Conservation (phyloP, 176 grass and related monocot genomes). For the Zizania latifolia region DNA sequence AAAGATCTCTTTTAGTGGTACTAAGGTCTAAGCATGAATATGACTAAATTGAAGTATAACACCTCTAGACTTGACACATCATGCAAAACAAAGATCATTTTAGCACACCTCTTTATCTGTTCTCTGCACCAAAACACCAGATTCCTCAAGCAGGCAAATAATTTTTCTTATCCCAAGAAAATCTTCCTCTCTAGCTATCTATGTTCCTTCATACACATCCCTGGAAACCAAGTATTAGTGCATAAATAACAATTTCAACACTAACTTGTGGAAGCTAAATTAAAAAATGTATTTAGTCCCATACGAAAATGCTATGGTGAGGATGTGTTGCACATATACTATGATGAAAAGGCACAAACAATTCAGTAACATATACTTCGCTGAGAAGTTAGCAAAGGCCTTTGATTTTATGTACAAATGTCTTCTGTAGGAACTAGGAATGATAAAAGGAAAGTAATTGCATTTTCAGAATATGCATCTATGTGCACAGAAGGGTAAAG, state of each 20-base stretch:
- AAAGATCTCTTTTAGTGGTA: no score
- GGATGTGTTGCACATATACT: not conserved
- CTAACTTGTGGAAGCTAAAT: conserved; percentile 15
- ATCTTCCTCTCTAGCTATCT: conserved; percentile 66
- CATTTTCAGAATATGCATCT: not conserved
- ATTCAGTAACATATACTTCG: not conserved
- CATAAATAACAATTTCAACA: not conserved
- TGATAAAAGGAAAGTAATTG: not conserved
- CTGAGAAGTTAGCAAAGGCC: not conserved
- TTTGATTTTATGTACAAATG: not conserved
- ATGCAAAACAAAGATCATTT: not conserved
- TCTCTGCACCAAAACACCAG: conserved; percentile 62
- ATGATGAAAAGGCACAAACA: not conserved
- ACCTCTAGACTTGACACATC: not conserved
- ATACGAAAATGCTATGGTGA: not conserved
- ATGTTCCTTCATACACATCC: conserved; percentile 95
- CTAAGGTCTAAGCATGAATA: conserved; percentile 8
- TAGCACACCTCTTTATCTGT: conserved; percentile 71
- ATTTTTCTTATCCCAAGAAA: conserved; percentile 81
- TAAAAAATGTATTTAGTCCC: not conserved
- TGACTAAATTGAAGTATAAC: not conserved
- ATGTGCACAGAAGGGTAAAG: not conserved
- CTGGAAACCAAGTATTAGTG: conserved; percentile 34
- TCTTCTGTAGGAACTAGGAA: not conserved
- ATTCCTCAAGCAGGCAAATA: conserved; percentile 74